Evolutionary conservation across 148 eudicot genomes (phyloP).

Genomic region (Bassia scoparia): DNA sequence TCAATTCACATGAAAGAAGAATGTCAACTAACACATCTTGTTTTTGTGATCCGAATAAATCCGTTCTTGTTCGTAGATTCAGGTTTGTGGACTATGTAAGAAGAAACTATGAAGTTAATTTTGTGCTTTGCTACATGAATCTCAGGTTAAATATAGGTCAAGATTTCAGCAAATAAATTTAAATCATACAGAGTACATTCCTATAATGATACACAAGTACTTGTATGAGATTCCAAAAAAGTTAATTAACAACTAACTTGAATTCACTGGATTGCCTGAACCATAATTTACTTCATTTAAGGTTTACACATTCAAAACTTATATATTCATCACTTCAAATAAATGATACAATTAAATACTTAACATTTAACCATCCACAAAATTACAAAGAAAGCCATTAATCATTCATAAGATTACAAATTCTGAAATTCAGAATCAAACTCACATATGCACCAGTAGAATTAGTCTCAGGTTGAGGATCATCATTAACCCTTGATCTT

Average conservation of each 20-base stretch:
- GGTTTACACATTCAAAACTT: neutral
- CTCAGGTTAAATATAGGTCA: too few species aligned
- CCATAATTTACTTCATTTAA: too few species aligned
- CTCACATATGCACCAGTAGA: conserved; percentile 44
- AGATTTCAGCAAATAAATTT: too few species aligned
- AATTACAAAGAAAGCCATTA: neutral
- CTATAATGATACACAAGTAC: too few species aligned
- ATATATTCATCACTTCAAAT: neutral
- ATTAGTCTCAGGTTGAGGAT: conserved; percentile 25
- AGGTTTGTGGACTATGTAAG: too few species aligned
- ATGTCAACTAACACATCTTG: neutral
- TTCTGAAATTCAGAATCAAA: neutral
- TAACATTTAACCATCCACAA: neutral
- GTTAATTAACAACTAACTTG: too few species aligned
- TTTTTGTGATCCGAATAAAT: neutral
- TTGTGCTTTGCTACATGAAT: too few species aligned
- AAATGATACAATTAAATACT: neutral
- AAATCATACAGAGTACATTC: too few species aligned
- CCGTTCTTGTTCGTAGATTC: neutral
- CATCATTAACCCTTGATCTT: conserved; percentile 32
- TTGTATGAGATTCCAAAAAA: too few species aligned
- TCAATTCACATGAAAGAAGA: neutral
- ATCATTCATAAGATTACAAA: neutral
- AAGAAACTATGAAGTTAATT: too few species aligned
- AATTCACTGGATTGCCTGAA: neutral